phyloP scores from a whole-genome alignment of 345 rosid species.

The Angophora floribunda region DNA sequence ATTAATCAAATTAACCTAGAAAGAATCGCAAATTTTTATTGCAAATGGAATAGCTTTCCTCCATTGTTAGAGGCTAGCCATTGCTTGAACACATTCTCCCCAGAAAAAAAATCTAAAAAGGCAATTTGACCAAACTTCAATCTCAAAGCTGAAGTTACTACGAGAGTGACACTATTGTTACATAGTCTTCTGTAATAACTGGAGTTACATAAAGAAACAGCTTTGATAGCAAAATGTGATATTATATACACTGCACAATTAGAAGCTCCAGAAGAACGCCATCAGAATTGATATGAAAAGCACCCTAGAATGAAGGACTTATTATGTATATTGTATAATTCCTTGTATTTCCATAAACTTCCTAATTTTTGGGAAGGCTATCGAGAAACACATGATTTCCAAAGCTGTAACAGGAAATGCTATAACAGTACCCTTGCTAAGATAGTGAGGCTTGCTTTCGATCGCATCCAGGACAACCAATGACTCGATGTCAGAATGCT shows the following conservation, averaged over 20 bases:
- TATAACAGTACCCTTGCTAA: not conserved
- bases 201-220: not conserved
- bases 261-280: not conserved
- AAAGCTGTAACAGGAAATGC: not conserved
- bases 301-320: not conserved
- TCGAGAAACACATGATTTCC: rapidly evolving
- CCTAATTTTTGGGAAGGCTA: not conserved
- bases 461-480: not conserved
- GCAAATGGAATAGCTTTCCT: not conserved
- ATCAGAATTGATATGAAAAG: not conserved
- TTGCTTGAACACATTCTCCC: not conserved
- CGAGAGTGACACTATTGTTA: not conserved
- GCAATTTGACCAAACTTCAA: not conserved
- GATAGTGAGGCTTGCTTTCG: not conserved
- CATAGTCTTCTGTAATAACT: not conserved
- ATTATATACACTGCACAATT: not conserved
- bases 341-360: not conserved
- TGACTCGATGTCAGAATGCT: not conserved
- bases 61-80: not conserved
- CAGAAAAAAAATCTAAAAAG: not conserved
- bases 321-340: not conserved
- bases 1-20: not conserved
- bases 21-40: not conserved
- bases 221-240: not conserved
- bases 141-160: not conserved